Conservation (phyloP, 352 stramenopile genomes). For the Heterotrichella gracilis region DNA sequence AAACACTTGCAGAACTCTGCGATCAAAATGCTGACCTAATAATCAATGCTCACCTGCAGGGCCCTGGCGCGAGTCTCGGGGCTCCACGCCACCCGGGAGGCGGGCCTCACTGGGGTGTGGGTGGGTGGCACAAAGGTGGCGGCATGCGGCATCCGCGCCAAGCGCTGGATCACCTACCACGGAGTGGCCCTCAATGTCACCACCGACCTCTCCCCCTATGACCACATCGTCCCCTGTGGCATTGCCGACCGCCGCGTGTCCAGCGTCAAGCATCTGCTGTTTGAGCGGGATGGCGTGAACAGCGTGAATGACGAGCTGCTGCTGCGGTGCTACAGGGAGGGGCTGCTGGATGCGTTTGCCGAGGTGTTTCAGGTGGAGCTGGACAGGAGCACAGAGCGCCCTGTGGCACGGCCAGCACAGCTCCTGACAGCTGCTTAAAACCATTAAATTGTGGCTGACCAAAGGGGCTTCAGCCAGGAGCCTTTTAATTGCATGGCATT, state of each 20-base stretch:
- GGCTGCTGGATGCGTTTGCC: no score
- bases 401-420: no score
- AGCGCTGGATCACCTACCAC: constrained; percentile 85
- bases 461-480: no score
- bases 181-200: constrained; percentile 79
- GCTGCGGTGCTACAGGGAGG: no score
- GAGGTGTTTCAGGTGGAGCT: not conserved
- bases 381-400: no score
- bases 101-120: constrained; percentile 72
- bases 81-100: constrained; percentile 46
- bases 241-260: constrained; percentile 47
- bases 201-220: constrained; percentile 54
- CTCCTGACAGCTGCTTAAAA: no score
- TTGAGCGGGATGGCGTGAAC: not conserved
- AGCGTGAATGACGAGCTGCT: not conserved
- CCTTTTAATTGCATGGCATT: no score
- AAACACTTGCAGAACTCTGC: no score
- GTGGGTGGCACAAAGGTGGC: constrained; percentile 69
- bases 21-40: no score
- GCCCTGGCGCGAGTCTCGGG: no score
- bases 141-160: constrained; percentile 64
- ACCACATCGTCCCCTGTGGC: constrained; percentile 76
- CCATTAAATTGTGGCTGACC: no score
- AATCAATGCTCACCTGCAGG: no score
- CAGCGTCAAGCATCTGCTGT: constrained; percentile 14